Conservation (phyloP, 495 filamentous ascomycete species). For the Podospora conica region DNA sequence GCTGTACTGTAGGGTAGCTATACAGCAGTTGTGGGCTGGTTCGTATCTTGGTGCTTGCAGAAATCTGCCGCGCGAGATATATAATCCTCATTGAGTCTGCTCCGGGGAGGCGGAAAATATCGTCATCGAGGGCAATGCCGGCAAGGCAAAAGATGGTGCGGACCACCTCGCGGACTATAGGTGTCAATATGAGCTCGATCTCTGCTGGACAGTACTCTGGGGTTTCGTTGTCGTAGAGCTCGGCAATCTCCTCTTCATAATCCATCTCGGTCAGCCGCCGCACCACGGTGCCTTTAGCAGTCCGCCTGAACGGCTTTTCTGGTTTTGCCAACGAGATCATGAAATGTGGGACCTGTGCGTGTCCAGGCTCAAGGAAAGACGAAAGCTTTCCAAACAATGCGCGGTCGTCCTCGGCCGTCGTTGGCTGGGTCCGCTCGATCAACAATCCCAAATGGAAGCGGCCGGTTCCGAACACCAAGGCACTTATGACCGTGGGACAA, state of each 20-base stretch:
- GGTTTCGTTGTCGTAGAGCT: background rate
- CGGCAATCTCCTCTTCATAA: background rate
- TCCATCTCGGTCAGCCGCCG: background rate
- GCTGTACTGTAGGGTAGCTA: background rate
- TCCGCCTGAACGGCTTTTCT: background rate
- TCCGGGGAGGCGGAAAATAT: background rate
- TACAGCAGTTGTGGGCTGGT: background rate
- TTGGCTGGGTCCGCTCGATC: conserved; percentile 32
- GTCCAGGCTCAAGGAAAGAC: too few species aligned
- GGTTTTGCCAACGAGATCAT: background rate
- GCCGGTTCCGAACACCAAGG: conserved; percentile 40
- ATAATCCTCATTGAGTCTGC: background rate
- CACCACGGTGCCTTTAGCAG: background rate
- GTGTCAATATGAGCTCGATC: conserved; percentile 12
- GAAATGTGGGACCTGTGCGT: background rate
- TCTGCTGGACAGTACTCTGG: too few species aligned
- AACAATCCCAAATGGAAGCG: conserved; percentile 42
- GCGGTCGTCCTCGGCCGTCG: background rate
- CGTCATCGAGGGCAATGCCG: background rate
- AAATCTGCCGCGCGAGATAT: too few species aligned
- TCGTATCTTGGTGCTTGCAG: too few species aligned
- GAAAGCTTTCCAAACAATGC: too few species aligned
- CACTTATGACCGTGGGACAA: conserved; percentile 35
- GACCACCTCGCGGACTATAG: background rate
- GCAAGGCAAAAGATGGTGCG: background rate